A percentile compares a stretch with the other conserved stretches of the same genome.
Conservation (phyloP, 192 early-diverging fungal species). For the Linnemannia hyalina region DNA sequence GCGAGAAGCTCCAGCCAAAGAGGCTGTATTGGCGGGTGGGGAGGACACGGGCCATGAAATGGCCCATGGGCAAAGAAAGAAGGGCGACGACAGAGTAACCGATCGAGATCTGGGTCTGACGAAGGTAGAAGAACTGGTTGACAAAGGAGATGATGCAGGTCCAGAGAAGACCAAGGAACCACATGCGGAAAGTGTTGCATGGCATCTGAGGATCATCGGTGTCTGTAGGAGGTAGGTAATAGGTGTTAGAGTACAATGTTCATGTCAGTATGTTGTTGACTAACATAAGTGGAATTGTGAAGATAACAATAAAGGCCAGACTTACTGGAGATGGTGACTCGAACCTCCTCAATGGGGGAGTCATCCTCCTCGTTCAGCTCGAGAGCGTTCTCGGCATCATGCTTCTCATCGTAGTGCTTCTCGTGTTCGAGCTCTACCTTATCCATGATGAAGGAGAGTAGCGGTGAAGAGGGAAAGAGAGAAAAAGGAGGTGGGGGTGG, state of each 20-base stretch:
- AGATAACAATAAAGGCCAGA: neutral
- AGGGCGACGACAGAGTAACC: constrained; percentile 64
- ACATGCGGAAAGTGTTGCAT: constrained; percentile 67
- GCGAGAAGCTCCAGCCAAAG: constrained; percentile 54
- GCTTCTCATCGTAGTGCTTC: constrained; percentile 14
- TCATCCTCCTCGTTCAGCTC: constrained; percentile 36
- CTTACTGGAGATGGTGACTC: constrained; percentile 52
- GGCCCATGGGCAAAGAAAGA: constrained; percentile 62
- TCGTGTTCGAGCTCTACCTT: constrained; percentile 33
- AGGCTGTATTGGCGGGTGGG: constrained; percentile 62
- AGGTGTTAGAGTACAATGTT: neutral
- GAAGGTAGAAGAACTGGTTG: constrained; percentile 68
- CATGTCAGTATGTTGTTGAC: neutral
- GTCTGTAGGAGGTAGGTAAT: constrained; percentile 15
- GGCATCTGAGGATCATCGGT: constrained; percentile 64
- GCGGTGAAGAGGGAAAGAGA: neutral
- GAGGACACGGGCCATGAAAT: constrained; percentile 59
- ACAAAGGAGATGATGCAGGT: constrained; percentile 54
- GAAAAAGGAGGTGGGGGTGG: neutral
- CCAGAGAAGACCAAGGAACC: constrained; percentile 61
- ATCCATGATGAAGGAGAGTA: constrained; percentile 29
- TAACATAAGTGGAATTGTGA: neutral
- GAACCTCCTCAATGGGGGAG: constrained; percentile 57
- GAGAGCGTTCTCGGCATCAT: constrained; percentile 7
- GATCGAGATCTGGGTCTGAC: constrained; percentile 59